A percentile compares a stretch with the other conserved stretches of the same genome.
Evolutionary conservation across 1,284 basidiomycete genomes (phyloP).

Genomic region (Cutaneotrichosporon sp.): DNA sequence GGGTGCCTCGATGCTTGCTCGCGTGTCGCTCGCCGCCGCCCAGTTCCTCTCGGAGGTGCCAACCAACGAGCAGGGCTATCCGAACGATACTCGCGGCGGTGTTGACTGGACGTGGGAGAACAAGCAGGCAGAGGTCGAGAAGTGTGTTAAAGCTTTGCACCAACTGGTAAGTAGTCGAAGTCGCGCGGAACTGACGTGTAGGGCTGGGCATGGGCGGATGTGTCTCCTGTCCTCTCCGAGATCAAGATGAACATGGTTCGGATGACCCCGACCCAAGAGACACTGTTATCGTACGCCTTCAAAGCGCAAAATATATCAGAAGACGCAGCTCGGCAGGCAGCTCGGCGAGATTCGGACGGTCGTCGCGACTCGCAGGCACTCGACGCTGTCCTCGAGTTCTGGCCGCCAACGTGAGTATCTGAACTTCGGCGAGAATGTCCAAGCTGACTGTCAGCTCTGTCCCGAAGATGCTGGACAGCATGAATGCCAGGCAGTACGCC

Average conservation of each 20-base stretch:
- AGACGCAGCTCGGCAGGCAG: background rate
- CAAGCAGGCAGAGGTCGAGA: slow-evolving; percentile 35
- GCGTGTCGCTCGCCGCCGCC: slow-evolving; percentile 31
- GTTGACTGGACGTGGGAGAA: slow-evolving; percentile 43
- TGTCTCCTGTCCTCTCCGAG: slow-evolving; percentile 24
- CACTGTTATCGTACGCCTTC: slow-evolving; percentile 19
- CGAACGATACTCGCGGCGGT: slow-evolving; percentile 38
- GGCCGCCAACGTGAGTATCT: slow-evolving; percentile 23
- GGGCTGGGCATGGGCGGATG: slow-evolving; percentile 38
- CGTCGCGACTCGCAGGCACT: slow-evolving; percentile 15
- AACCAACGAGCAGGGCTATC: slow-evolving; percentile 45
- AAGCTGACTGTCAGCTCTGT: slow-evolving; percentile 16
- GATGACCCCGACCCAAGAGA: slow-evolving; percentile 27
- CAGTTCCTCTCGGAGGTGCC: slow-evolving; percentile 40
- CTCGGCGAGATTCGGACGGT: background rate
- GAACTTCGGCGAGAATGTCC: background rate
- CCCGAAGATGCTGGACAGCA: background rate
- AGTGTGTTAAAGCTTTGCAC: slow-evolving; percentile 35
- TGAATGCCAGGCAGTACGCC: background rate
- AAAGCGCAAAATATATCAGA: background rate
- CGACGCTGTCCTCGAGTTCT: slow-evolving; percentile 17
- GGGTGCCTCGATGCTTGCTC: slow-evolving; percentile 29
- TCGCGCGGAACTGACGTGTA: background rate
- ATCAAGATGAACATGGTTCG: slow-evolving; percentile 34
- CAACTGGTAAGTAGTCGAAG: slow-evolving; percentile 33